Base-by-base conservation (phyloP, 108 stramenopile species). In the Fragilariopsis cylindrus region DNA sequence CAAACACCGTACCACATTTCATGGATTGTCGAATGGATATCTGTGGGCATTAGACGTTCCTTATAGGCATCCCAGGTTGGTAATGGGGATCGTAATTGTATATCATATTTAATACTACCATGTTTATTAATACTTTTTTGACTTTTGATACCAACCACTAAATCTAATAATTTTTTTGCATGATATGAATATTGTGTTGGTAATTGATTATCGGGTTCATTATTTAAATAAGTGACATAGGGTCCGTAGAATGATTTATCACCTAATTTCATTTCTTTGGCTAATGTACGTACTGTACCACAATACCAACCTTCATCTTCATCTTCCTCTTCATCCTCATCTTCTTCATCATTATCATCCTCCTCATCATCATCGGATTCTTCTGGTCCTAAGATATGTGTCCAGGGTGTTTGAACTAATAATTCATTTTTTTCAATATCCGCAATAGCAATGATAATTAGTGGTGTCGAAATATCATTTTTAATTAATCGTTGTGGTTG, bases 211-310 rank as follows among this genome's bases (percentile, higher is more conserved):
- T 75, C 48, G 21, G 67, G 56, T 69, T 74, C 65, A 13, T 60
- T 55, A 4, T 72, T 64, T 45, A 90, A 49, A 49, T 90, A 90
- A 15, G 62, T 42, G 1, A 79, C 74, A 64, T 81, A 90, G 1
- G 89, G 89, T 4, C 74, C 82, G 43, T 72, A 73, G 0, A 81
- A 57, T 3, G 72, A 73, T 1, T 84, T 73, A 30, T 41, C 55
- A 13, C 77, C 80, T 4, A 52, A 16, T 55, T 39, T 46, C 57
- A 87, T 64, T 65, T 84, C 86, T 41, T 79, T 30, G 18, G 40
- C 43, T 1, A 82, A 55, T n/a, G 47, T 74, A 2, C 53, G 19
- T 18, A 76, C 75, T 47, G 81, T 77, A 8, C 65, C 54, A 53
- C 86, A 87, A 13, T 74, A 73, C 77, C 58, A 60, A 1, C 58